Base-by-base conservation (phyloP, 805 yeast genomes). In the Metschnikowia gruessii region DNA sequence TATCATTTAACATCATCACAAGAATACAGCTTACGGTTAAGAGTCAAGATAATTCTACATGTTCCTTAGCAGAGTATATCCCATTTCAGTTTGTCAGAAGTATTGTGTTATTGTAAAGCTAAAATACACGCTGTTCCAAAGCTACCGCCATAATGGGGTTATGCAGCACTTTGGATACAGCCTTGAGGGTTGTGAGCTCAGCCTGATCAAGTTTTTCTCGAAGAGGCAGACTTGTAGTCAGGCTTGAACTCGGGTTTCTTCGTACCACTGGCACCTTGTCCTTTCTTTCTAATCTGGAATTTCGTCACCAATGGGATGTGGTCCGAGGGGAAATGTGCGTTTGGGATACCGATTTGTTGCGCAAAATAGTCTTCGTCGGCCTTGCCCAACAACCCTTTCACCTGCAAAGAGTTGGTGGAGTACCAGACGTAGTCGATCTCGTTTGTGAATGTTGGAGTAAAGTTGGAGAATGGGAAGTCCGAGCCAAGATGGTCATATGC, bases 381-480 rank as follows among this genome's bases (percentile, higher is more conserved):
- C 56, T 82, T 81, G 22, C 97, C 98, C 45, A 92, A 71, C 57
- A 94, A 69, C 8, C 97, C 97, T 56, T 82, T 82, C 8, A 94
- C 96, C 46, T 83, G 79, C 51, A 94, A 72, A n/a, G 82, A 74
- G 12, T 82, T 75, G 8, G 96, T 86, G 2, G 96, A 81, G 67
- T 87, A 90, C 96, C 98, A 95, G 48, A 94, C 83, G 64, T 94
- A 94, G 70, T 94, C 99, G 68, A 94, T 88, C 34, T 84, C 91
- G 60, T 89, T 90, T 1, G 95, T 89, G 68, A 94, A 94, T 30
- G 85, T 82, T 22, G 99, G 99, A 0, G 98, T 84, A 66, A 83
- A 85, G 66, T 94, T 94, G 6, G 99, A 92, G 65, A 92, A 92
- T 37, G 97, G 95, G 50, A 94, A 75, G 66, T 94, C 97, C 16